Evolutionary conservation across 805 yeast species (phyloP), one percentile per base, ranked within the genome.

Genomic region (Tanozyma kutaoensis): DNA sequence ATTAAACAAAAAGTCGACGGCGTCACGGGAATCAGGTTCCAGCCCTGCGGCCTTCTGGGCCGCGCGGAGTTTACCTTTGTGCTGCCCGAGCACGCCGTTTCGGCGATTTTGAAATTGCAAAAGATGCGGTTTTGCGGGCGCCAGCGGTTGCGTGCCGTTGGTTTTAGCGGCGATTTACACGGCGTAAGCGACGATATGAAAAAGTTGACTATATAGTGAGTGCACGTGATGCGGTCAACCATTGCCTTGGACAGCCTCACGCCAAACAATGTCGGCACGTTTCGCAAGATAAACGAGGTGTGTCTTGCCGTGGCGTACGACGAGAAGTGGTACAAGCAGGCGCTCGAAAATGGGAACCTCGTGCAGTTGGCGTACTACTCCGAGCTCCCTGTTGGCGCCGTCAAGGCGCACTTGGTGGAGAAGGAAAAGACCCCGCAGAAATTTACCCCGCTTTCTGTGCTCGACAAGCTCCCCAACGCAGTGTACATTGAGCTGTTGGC

Each of bases 371-470:
- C 76, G 0, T 79, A 61, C 50, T 77, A 63, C 48, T 67, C 76
- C 26, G 94, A 78, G 42, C 67, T 79, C 5, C 84, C 94, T 6
- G 88, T 84, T 4, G 95, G 91, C 11, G 76, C 73, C 4, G 54
- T 84, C 26, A 72, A 74, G 33, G 76, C 78, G 29, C 62, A 58
- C 37, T 50, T 61, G 7, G 52, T 65, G 28, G 51, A 47, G 22
- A 38, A 30, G n/a, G 36, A 48, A 11, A 43, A 39, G 22, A 37
- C 39, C 10, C 36, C 39, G 14, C 36, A 38, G 14, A 14, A 42
- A 19, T 39, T 34, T 15, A 31, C 52, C 17, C 49, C 46, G 16
- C 42, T 44, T 23, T n/a, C n/a, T n/a, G n/a, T n/a, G n/a, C n/a
- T n/a, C n/a, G n/a, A n/a, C n/a, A n/a, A n/a, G n/a, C 35, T 53